Base-by-base conservation (phyloP, 2,329 filamentous ascomycete species). In the Byssothecium circinans region DNA sequence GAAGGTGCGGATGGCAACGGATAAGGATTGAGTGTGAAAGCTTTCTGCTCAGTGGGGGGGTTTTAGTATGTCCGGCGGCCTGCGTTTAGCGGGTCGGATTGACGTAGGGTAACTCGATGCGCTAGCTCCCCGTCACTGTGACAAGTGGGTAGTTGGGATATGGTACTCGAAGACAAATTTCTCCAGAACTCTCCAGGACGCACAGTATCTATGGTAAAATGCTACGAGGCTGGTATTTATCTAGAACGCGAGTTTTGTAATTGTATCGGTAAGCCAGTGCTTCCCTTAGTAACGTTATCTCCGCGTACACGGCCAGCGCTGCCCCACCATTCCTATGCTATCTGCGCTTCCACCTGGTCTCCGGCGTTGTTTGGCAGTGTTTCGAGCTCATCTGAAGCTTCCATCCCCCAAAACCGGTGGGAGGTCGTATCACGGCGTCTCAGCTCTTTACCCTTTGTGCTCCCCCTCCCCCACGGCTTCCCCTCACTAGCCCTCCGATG, bases 221-320 rank as follows among this genome's bases (percentile, higher is more conserved):
- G 22, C 22, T 18, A 22, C 17, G n/a, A 19, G 47, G 48, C 41
- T 58, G 62, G 47, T 54, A 57, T 50, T 46, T 41, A 40, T 50
- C 47, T 49, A 43, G 50, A 43, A 50, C 53, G 57, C 57, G 52
- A 60, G 35, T 52, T 51, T 56, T 53, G 57, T 57, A 52, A 53
- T 54, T 56, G 55, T 56, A 68, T 67, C 67, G 68, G 58, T 68
- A 67, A 69, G 65, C 65, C 45, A 56, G 48, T 34, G 51, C 51
- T 52, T 42, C 42, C 59, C 56, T 64, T 60, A 52, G 60, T 61
- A 62, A 60, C 60, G 65, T 4, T 27, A 62, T 64, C 54, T 66
- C 64, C 67, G 64, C 58, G 51, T 53, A 60, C 57, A 47, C 52
- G 51, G 43, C 50, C 47, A 41, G 47, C 51, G 54, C 48, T 62